Base-by-base conservation (phyloP, 2,329 filamentous ascomycete genomes). In the Grosmannia penicillata region DNA sequence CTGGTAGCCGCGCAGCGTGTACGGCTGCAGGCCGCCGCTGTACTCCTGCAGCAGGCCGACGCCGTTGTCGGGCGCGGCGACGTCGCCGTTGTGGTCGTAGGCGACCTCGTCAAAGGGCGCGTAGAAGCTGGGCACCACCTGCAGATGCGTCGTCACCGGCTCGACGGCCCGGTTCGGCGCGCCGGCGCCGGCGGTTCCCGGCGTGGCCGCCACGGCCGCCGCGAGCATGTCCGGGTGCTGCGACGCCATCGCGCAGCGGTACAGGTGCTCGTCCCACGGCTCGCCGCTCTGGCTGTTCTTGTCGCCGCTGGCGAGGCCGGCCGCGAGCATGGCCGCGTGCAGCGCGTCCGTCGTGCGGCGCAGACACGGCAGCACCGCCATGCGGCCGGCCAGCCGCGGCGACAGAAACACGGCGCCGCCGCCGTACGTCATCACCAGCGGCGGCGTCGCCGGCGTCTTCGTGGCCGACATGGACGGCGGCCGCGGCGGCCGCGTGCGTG, bases 381-480 rank as follows among this genome's bases (percentile, higher is more conserved):
- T 47, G 4, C 43, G 45, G 3, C 49, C 48, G 2, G 63, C 45
- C 19, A 62, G 57, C 4, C 50, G 41, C 0, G 51, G 49, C 0
- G 59, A 62, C 34, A 68, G 47, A 34, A 68, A 56, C 4, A 68
- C 50, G 2, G 58, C 62, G 5, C 62, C 63, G 27, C 64, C 64
- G 9, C 64, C 64, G 40, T 58, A 60, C 0, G 62, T 65, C 4
- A 58, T 55, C 21, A 56, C 53, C 38, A 52, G 10, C 9, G 33
- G 31, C 24, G 15, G n/a, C 22, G 27, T 14, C 14, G 31, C 26
- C 21, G 30, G 13, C 13, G 32, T 6, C 13, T 15, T n/a, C 8
- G 31, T n/a, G n/a, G n/a, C n/a, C n/a, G n/a, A n/a, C n/a, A n/a
- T n/a, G 8, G 14, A n/a, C 6, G 17, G 31, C 3, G 31, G 14